Evolutionary conservation across 2,329 filamentous ascomycete species (phyloP), one percentile per base, ranked within the genome.

Genomic region (Aspergillus pseudoviridinutans): DNA sequence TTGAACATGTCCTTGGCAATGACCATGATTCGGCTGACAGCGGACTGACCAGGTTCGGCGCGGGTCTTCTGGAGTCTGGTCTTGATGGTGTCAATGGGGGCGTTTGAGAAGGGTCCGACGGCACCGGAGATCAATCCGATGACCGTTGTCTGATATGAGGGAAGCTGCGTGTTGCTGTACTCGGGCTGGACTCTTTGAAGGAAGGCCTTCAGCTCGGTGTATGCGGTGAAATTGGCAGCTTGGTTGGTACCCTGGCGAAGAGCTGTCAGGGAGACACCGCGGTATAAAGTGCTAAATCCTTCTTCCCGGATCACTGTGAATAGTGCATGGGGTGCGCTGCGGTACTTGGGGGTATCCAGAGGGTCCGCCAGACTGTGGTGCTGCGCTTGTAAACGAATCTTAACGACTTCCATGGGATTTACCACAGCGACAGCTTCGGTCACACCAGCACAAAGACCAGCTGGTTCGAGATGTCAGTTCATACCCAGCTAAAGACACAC

Each of bases 31-130:
- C 94, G 82, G 58, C 84, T 83, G 66, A 95, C 76, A 12, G 94
- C 93, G 50, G 87, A 90, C 70, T 92, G 88, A 17, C 93, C 92
- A 4, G 87, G 84, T 76, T 89, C 84, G 3, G 90, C 92, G 0
- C 91, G 91, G 53, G 87, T 94, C 78, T 91, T 94, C 76, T 99
- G 94, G 73, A 99, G 79, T 52, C 94, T 82, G 46, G 94, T 99
- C 86, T 99, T 99, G 81, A 99, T 97, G 42, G 94, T 99, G 72
- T 99, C 94, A 72, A 99, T 97, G 24, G 94, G 94, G 28, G 95
- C 94, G 73, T 99, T 99, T 67, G 90, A 94, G 71, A 99, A 84
- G 4, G 94, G 94, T 1, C 94, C 94, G 85, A 99, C 95, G 60
- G 94, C 94, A 66, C 94, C 94, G 54, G 87, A 91, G 27, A 99